phyloP scores from a whole-genome alignment of 768 basidiomycete species.

The Agrocybe pediades region DNA sequence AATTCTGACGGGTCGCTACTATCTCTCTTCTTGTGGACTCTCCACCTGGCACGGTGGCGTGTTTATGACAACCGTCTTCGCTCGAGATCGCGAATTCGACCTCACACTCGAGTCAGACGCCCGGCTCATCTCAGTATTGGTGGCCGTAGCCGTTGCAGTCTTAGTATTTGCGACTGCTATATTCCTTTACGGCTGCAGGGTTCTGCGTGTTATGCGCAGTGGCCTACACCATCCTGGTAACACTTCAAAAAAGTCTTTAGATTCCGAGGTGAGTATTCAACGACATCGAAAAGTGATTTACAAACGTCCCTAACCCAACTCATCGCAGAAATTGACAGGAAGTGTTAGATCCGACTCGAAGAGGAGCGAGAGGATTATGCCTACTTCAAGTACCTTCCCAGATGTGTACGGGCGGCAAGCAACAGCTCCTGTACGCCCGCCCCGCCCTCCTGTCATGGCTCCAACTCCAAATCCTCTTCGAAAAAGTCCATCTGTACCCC shows the following conservation, averaged over 20 bases:
- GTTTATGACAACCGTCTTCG: constrained; percentile 14
- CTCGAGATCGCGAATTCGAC: constrained; percentile 23
- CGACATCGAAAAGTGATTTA: too few relatives aligned
- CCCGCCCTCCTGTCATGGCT: constrained; percentile 10
- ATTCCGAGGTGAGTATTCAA: constrained; percentile 5
- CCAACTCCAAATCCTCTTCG: constrained; percentile 9
- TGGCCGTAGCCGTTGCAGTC: constrained; percentile 19
- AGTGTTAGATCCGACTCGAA: background rate
- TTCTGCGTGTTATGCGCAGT: constrained; percentile 5
- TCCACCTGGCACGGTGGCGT: constrained; percentile 3
- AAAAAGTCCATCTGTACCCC: constrained; percentile 16
- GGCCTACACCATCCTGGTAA: background rate
- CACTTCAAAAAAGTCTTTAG: background rate
- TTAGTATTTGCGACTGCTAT: constrained; percentile 14
- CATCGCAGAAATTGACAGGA: background rate
- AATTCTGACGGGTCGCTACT: too few relatives aligned
- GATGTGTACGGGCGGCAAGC: background rate
- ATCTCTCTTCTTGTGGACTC: background rate
- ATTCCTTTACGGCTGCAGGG: constrained; percentile 12
- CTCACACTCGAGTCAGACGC: constrained; percentile 22
- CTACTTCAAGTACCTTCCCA: background rate
- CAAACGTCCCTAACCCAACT: background rate
- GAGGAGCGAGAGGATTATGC: background rate
- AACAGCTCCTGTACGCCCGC: background rate
- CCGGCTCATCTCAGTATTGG: constrained; percentile 16